Evolutionary conservation across 2,329 filamentous ascomycete species (phyloP), one percentile per base, ranked within the genome.

Genomic region (Claviceps purpurea): DNA sequence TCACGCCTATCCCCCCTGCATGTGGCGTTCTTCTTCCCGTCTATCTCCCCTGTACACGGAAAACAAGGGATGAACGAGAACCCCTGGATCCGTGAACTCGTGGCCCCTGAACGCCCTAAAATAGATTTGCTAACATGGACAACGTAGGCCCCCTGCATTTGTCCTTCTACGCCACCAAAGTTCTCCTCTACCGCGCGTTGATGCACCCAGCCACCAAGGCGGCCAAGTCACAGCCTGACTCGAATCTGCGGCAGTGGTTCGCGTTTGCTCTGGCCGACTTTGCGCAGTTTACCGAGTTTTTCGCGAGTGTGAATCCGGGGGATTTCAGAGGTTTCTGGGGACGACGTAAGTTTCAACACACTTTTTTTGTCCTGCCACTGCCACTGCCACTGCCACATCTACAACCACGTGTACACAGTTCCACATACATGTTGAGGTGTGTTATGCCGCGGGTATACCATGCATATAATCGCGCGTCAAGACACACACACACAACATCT

Each of bases 151-250:
- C 70, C 5, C 60, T 74, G 2, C 68, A 73, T 50, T 59, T 75
- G 0, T 63, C 69, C 0, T 73, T 66, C 49, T 72, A 70, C 38
- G 68, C 71, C 26, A 60, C 66, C 2, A 65, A 72, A 47, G 68
- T 68, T 1, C 63, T 75, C 0, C 61, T 71, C 6, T 70, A 68
- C 46, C 65, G 72, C 3, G 71, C 69, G 0, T 61, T 75, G 1
- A 73, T 74, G 69, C 68, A 65, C 14, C 72, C 72, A 5, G 70
- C 71, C 1, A 72, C 69, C 1, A 68, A 66, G 49, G 62, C 61
- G 2, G 65, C 72, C 6, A 73, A 72, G 37, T 56, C 57, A 0
- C 66, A 63, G 1, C 62, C 67, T 0, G 57, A 59, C 2, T 71
- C 68, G 0, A 68, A 62, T 40, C 63, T 70, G 3, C 61, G 65